Evolutionary conservation across 2,329 filamentous ascomycete genomes (phyloP), one percentile per base, ranked within the genome.

Genomic region (Phialophora verrucosa): DNA sequence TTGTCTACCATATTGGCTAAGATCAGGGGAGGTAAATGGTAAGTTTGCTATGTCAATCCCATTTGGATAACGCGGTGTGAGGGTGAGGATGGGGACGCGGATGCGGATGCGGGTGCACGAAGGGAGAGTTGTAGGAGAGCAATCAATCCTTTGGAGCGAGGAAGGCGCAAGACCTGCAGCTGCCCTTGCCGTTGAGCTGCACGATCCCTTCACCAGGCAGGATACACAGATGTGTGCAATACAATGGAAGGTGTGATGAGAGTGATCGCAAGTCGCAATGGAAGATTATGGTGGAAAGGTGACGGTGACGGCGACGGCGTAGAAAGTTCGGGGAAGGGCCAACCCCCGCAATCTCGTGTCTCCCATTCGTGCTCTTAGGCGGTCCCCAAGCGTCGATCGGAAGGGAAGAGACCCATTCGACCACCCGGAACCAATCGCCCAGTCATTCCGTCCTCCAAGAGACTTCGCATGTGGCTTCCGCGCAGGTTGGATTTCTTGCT

Each of bases 1-100:
- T 65, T 58, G 58, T 67, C 67, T 66, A 64, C 60, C 66, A 69
- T 69, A 55, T 62, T 69, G 66, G 42, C 11, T 66, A 64, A 61
- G 63, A 64, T 63, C 55, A 51, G 50, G 57, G 50, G 51, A 53
- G 44, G 60, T 63, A 63, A 59, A 63, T 35, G 49, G 50, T 55
- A 32, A 38, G 59, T 50, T 31, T 54, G 51, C 47, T 69, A 69
- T 66, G 57, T 66, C 50, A 61, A 47, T 50, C 66, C 66, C 66
- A 69, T 69, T 51, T 29, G 60, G 55, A 50, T 55, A 50, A 58
- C 42, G 49, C 54, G 56, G 47, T 62, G 55, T 53, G 20, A 51
- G 59, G 47, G 29, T 53, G 27, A 35, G 29, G 53, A 35, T 55
- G 29, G 11, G 20, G 20, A 12, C 11, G 49, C 27, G 50, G 20